These are phyloP conservation scores for Filosporella fistucella DNA, from an alignment of 495 filamentous ascomycete species.

Conservation along the genomic window DNA sequence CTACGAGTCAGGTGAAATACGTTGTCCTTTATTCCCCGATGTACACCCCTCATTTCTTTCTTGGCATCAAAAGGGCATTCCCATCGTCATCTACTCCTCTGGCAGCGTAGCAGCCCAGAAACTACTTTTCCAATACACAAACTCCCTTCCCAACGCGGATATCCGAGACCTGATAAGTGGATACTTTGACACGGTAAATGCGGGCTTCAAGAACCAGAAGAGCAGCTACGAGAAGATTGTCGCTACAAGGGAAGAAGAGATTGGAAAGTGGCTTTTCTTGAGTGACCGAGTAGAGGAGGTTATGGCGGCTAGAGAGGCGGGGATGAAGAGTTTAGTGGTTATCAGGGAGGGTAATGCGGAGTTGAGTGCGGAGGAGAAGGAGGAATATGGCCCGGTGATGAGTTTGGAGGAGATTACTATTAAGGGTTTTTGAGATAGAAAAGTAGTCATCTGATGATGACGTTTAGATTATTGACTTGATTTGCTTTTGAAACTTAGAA, in stretches of 20 bases:
- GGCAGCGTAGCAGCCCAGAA: constrained; percentile 69
- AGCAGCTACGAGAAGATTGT: constrained; percentile 58
- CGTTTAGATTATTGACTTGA: too few relatives aligned
- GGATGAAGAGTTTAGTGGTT: constrained; percentile 57
- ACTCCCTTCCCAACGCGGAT: constrained; percentile 44
- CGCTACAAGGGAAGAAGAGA: constrained; percentile 30
- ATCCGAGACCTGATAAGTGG: constrained; percentile 47
- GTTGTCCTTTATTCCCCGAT: constrained; percentile 64
- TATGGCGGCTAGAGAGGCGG: constrained; percentile 56
- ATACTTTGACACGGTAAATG: constrained; percentile 71
- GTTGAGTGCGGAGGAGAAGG: constrained; percentile 39
- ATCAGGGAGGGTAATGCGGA: constrained; percentile 60
- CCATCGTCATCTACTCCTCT: constrained; percentile 65
- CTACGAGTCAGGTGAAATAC: constrained; percentile 54
- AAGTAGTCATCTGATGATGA: too few relatives aligned
- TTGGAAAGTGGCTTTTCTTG: constrained; percentile 56
- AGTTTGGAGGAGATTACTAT: constrained; percentile 35
- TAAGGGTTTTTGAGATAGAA: constrained; percentile 1
- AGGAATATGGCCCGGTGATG: constrained; percentile 36
- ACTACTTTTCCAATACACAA: constrained; percentile 64
- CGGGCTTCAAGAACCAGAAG: constrained; percentile 60
- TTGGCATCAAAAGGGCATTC: constrained; percentile 43
- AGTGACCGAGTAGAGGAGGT: constrained; percentile 71
- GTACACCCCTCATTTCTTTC: constrained; percentile 49
- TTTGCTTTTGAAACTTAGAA: too few relatives aligned